A percentile compares a stretch with the other conserved stretches of the same genome.
Conservation (phyloP, 2,329 filamentous ascomycete species). For the Colletotrichum sp. region DNA sequence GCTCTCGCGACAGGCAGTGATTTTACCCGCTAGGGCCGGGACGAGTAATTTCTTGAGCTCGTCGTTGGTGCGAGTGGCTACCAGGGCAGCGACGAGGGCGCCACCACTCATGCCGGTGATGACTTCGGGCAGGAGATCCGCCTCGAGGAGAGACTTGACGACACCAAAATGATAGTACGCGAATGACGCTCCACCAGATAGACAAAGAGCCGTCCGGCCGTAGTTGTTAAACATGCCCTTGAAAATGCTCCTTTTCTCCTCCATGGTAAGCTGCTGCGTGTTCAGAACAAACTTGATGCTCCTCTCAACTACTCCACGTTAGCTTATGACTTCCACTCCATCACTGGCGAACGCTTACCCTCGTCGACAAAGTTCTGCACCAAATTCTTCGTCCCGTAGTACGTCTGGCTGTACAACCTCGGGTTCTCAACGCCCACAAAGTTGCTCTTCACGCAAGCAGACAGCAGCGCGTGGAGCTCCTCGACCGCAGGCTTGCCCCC, state of each 20-base stretch:
- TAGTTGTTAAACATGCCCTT: conserved; percentile 91
- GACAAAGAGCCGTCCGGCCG: conserved; percentile 87
- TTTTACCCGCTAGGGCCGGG: conserved; percentile 82
- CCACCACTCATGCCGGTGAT: conserved; percentile 97
- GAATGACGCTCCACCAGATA: conserved; percentile 93
- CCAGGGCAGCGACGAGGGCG: conserved; percentile 83
- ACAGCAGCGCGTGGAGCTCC: conserved; percentile 77
- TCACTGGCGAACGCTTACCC: conserved; percentile 47
- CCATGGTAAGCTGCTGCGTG: conserved; percentile 69
- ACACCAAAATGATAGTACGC: conserved; percentile 98
- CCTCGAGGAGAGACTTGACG: conserved; percentile 86
- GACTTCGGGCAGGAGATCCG: conserved; percentile 84
- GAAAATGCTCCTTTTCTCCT: conserved; percentile 82
- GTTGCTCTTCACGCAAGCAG: conserved; percentile 96
- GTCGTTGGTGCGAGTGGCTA: conserved; percentile 89
- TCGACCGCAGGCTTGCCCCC: conserved; percentile 62
- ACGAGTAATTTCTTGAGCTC: conserved; percentile 86
- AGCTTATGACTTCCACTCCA: not conserved
- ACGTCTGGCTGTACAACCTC: conserved; percentile 94
- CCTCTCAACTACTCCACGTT: conserved; percentile 58
- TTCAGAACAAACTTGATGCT: conserved; percentile 70
- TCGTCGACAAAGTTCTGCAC: conserved; percentile 92
- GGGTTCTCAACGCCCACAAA: conserved; percentile 96
- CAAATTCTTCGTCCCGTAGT: conserved; percentile 95
- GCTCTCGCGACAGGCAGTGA: conserved; percentile 83